phyloP scores from a whole-genome alignment of 1,284 basidiomycete genomes.

The Salmacisia buchloeana region DNA sequence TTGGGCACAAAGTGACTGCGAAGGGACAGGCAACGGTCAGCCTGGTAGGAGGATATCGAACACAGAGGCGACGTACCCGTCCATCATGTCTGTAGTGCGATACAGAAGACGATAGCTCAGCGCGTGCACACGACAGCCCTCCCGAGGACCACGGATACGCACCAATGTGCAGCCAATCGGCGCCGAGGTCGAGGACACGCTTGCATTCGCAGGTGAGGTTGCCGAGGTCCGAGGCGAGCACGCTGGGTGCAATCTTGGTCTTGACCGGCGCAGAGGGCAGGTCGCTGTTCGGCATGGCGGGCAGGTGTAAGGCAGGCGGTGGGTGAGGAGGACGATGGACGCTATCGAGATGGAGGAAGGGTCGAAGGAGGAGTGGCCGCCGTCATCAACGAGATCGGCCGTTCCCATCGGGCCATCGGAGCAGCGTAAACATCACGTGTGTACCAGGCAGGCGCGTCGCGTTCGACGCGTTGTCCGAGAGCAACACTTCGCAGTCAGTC shows the following conservation, averaged over 20 bases:
- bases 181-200: slow-evolving; percentile 47
- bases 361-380: not conserved
- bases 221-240: slow-evolving; percentile 48
- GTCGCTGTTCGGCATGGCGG: slow-evolving; percentile 3
- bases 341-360: not conserved
- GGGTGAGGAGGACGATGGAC: not conserved
- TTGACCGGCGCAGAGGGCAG: slow-evolving; percentile 20
- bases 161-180: slow-evolving; percentile 51
- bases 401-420: too few relatives aligned
- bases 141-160: slow-evolving; percentile 68
- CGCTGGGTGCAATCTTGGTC: slow-evolving; percentile 46
- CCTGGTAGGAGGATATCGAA: not conserved
- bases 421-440: too few relatives aligned
- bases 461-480: too few relatives aligned
- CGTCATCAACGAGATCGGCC: not conserved
- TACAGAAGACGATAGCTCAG: slow-evolving; percentile 56
- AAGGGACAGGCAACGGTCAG: slow-evolving; percentile 10
- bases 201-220: slow-evolving; percentile 47
- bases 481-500: too few relatives aligned
- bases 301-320: not conserved
- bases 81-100: slow-evolving; percentile 19
- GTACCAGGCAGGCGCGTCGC: too few relatives aligned
- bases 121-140: slow-evolving; percentile 94
- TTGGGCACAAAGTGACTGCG: slow-evolving; percentile 93
- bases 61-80: slow-evolving; percentile 13